These are phyloP conservation scores for Thermochaetoides thermophila DNA, from an alignment of 495 filamentous ascomycete genomes.

Conservation along the genomic window DNA sequence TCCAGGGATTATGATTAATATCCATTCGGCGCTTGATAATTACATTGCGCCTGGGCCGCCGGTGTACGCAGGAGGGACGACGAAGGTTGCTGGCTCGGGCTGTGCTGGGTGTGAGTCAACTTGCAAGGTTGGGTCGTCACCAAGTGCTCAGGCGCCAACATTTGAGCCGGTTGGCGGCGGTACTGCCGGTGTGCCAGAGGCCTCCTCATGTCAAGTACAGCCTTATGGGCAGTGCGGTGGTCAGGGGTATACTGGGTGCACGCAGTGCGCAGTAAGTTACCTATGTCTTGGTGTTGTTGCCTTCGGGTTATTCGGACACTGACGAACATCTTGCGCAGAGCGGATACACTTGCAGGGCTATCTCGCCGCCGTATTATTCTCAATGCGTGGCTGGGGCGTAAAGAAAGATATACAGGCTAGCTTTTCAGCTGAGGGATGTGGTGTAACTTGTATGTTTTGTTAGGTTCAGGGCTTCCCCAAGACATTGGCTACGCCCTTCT, in stretches of 20 bases:
- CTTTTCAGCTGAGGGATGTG: too few species aligned
- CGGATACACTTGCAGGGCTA: constrained; percentile 11
- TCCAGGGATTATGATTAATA: constrained; percentile 36
- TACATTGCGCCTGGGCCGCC: constrained; percentile 28
- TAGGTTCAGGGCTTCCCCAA: too few species aligned
- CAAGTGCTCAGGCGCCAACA: constrained; percentile 9
- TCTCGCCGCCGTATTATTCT: background rate
- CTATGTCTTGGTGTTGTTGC: background rate
- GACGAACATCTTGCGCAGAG: constrained; percentile 3
- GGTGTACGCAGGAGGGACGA: constrained; percentile 24
- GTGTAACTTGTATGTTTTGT: too few species aligned
- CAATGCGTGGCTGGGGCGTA: background rate
- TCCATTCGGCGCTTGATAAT: constrained; percentile 22
- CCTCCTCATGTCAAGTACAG: constrained; percentile 15
- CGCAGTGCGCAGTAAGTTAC: constrained; percentile 21
- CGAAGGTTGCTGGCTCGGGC: constrained; percentile 17
- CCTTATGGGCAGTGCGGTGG: constrained; percentile 34
- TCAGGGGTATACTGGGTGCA: constrained; percentile 26
- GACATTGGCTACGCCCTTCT: too few species aligned
- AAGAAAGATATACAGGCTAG: too few species aligned
- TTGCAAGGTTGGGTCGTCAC: constrained; percentile 24
- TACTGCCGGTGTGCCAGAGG: constrained; percentile 3
- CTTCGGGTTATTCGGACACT: background rate
- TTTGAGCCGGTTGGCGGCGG: constrained; percentile 1
- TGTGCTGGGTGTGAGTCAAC: constrained; percentile 27